Evolutionary conservation across 1,139 yeast genomes (phyloP).

Genomic region (Sporopachydermia cereana): DNA sequence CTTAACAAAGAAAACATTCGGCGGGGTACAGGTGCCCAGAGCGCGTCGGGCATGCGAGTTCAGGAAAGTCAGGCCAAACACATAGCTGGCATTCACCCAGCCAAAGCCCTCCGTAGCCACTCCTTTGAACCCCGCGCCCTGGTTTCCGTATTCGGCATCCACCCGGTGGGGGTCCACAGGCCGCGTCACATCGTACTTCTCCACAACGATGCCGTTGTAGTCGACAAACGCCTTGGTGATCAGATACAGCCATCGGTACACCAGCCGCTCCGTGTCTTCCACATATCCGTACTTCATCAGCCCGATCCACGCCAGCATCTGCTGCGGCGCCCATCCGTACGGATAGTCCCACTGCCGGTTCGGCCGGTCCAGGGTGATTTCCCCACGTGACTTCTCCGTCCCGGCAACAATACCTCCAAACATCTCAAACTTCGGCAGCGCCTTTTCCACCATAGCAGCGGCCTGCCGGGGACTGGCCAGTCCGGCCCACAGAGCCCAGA

Average conservation of each 20-base stretch:
- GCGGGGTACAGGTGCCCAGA: conserved; percentile 74
- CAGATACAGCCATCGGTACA: conserved; percentile 79
- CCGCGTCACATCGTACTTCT: conserved; percentile 83
- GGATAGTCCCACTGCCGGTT: conserved; percentile 98
- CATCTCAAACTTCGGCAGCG: conserved; percentile 67
- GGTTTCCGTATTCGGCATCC: conserved; percentile 95
- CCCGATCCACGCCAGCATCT: conserved; percentile 89
- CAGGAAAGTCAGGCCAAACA: conserved; percentile 61
- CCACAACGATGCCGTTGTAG: conserved; percentile 91
- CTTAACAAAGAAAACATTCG: conserved; percentile 45
- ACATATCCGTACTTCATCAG: conserved; percentile 59
- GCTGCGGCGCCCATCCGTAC: conserved; percentile 98
- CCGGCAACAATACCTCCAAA: conserved; percentile 88
- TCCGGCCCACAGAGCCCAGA: conserved; percentile 91
- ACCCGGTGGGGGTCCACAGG: conserved; percentile 83
- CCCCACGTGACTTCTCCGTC: conserved; percentile 67
- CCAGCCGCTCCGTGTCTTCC: conserved; percentile 57
- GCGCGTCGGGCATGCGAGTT: conserved; percentile 64
- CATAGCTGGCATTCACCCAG: conserved; percentile 87
- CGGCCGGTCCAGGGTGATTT: conserved; percentile 56
- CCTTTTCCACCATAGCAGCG: conserved; percentile 39
- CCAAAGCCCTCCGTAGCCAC: conserved; percentile 96
- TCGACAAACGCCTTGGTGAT: conserved; percentile 91
- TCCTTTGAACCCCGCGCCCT: conserved; percentile 85
- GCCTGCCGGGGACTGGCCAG: conserved; percentile 72